phyloP scores from a whole-genome alignment of 371 early-diverging fungal species.

The Zopfochytrium polystomum region DNA sequence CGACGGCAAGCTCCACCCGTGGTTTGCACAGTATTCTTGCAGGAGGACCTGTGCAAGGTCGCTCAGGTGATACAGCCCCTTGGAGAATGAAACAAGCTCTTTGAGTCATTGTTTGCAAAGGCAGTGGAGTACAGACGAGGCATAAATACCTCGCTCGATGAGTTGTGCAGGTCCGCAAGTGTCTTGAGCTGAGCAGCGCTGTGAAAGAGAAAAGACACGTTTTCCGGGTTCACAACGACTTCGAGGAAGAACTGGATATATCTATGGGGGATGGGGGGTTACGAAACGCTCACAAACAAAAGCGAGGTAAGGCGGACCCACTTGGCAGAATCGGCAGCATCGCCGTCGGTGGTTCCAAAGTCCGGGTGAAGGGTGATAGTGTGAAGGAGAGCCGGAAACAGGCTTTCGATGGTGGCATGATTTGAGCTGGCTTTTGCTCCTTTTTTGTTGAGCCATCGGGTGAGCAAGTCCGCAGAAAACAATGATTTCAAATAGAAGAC shows the following conservation, averaged over 20 bases:
- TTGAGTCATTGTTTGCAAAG: neutral
- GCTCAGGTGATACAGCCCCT: conserved; percentile 75
- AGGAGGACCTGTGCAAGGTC: conserved; percentile 79
- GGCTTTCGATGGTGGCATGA: conserved; percentile 61
- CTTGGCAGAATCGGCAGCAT: conserved; percentile 58
- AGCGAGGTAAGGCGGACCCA: conserved; percentile 23
- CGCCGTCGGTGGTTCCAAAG: conserved; percentile 58
- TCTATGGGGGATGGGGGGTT: conserved; percentile 25
- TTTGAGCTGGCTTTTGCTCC: no score
- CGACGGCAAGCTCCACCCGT: conserved; percentile 69
- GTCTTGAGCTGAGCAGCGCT: conserved; percentile 76
- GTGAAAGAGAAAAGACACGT: conserved; percentile 78
- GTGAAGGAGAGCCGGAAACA: conserved; percentile 68
- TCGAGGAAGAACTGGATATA: conserved; percentile 85
- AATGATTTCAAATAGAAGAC: no score
- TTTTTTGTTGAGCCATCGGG: no score
- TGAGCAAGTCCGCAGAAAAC: no score
- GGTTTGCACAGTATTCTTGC: conserved; percentile 62
- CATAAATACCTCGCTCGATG: conserved; percentile 51
- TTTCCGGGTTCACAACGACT: conserved; percentile 73
- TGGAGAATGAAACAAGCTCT: neutral
- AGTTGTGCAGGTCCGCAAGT: conserved; percentile 56
- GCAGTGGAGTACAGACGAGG: conserved; percentile 5
- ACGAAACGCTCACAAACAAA: neutral
- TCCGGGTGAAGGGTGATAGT: conserved; percentile 91